Evolutionary conservation across 495 filamentous ascomycete species (phyloP).

Genomic region (Pseudevernia furfuracea): DNA sequence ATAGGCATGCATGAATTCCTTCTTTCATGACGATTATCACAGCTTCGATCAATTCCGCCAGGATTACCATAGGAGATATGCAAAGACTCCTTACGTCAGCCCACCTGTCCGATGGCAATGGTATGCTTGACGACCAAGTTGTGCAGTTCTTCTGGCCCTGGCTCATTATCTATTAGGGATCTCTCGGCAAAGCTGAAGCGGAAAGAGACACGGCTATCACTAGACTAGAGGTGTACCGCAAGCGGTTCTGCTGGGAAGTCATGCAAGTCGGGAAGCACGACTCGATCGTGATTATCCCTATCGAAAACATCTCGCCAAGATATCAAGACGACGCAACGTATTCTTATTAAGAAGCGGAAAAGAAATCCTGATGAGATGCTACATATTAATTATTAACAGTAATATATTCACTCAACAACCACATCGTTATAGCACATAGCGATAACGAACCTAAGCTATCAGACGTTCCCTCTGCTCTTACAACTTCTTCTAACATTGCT

Average conservation of each 20-base stretch:
- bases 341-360: too few relatives aligned
- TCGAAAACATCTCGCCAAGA: constrained; percentile 7
- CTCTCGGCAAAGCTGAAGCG: too few relatives aligned
- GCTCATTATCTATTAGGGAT: too few relatives aligned
- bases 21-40: constrained; percentile 29
- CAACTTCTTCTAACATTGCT: too few relatives aligned
- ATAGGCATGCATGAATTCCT: constrained; percentile 14
- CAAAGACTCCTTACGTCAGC: constrained; percentile 21
- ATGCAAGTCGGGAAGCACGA: neutral
- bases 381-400: too few relatives aligned
- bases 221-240: too few relatives aligned
- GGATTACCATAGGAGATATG: constrained; percentile 21
- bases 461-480: too few relatives aligned
- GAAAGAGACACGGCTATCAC: too few relatives aligned
- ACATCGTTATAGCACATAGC: too few relatives aligned
- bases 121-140: constrained; percentile 15
- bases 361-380: too few relatives aligned
- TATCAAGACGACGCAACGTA: constrained; percentile 5
- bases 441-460: too few relatives aligned
- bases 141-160: neutral
- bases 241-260: neutral
- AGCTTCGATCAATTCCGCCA: constrained; percentile 26
- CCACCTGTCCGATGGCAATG: constrained; percentile 24
- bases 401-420: too few relatives aligned
- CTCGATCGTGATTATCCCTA: constrained; percentile 13